Conservation (phyloP, 805 yeast species). For the Candida namnaoensis region DNA sequence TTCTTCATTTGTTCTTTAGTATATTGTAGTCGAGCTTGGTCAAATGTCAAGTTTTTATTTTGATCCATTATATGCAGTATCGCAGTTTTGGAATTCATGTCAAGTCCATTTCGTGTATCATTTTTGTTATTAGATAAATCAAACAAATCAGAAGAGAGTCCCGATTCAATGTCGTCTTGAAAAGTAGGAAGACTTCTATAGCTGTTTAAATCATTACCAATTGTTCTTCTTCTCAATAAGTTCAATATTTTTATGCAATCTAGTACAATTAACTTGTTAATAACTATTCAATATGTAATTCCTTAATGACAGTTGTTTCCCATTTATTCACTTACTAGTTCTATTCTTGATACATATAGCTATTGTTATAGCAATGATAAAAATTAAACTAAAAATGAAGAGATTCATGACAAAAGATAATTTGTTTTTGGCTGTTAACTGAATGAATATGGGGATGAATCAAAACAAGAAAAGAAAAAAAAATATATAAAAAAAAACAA, state of each 20-base stretch:
- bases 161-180: conserved; percentile 43
- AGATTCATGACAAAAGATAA: too few relatives aligned
- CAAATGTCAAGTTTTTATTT: conserved; percentile 41
- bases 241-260: not conserved
- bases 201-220: conserved; percentile 14
- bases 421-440: too few relatives aligned
- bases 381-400: too few relatives aligned
- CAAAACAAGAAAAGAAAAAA: too few relatives aligned
- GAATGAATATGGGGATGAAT: too few relatives aligned
- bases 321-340: too few relatives aligned
- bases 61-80: conserved; percentile 47
- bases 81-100: conserved; percentile 39
- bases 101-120: conserved; percentile 59
- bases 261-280: too few relatives aligned
- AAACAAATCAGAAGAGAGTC: conserved; percentile 52
- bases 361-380: too few relatives aligned
- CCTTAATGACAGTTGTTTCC: too few relatives aligned
- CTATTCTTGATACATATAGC: too few relatives aligned
- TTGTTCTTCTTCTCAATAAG: conserved; percentile 15
- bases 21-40: conserved; percentile 56
- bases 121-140: conserved; percentile 37
- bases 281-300: too few relatives aligned
- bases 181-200: conserved; percentile 21
- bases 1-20: conserved; percentile 34
- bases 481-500: too few relatives aligned